Evolutionary conservation across 2,329 filamentous ascomycete genomes (phyloP).

Genomic region (Corniculantispora saksenae): DNA sequence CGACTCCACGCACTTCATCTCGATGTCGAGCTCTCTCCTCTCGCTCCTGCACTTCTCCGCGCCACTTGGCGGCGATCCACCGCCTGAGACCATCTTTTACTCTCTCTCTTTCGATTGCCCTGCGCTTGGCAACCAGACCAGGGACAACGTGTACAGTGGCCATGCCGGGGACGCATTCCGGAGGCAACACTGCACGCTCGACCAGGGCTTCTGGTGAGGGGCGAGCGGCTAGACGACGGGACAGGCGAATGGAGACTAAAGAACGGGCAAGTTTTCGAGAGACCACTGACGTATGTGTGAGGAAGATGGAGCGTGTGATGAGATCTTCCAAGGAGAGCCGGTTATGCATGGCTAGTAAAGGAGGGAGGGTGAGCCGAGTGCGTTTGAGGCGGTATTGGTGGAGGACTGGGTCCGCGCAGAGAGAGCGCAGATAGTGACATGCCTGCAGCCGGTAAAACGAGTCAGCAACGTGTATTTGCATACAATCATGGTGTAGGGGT

Average conservation of each 20-base stretch:
- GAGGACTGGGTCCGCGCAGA: slow-evolving; percentile 66
- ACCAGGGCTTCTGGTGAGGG: slow-evolving; percentile 63
- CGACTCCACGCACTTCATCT: slow-evolving; percentile 54
- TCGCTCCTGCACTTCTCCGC: slow-evolving; percentile 50
- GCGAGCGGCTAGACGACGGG: slow-evolving; percentile 59
- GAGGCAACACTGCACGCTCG: slow-evolving; percentile 63
- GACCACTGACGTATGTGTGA: slow-evolving; percentile 65
- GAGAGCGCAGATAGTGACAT: slow-evolving; percentile 60
- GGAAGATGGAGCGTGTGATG: slow-evolving; percentile 64
- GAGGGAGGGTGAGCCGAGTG: slow-evolving; percentile 54
- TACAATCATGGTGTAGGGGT: background rate
- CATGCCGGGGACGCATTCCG: slow-evolving; percentile 59
- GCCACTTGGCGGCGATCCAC: slow-evolving; percentile 64
- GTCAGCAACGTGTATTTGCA: slow-evolving; percentile 17
- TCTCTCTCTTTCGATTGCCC: slow-evolving; percentile 65
- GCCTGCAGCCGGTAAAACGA: slow-evolving; percentile 43
- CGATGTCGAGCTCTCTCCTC: slow-evolving; percentile 48
- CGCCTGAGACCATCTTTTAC: slow-evolving; percentile 66
- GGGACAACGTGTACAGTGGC: slow-evolving; percentile 52
- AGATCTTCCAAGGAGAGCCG: slow-evolving; percentile 64
- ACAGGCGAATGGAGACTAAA: slow-evolving; percentile 65
- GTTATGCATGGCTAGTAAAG: slow-evolving; percentile 56
- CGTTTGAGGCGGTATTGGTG: slow-evolving; percentile 62
- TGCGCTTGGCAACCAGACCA: slow-evolving; percentile 61
- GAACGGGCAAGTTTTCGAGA: slow-evolving; percentile 64